These are phyloP conservation scores for Fusarium algeriense DNA, from an alignment of 2,329 filamentous ascomycete genomes.

Conservation along the genomic window DNA sequence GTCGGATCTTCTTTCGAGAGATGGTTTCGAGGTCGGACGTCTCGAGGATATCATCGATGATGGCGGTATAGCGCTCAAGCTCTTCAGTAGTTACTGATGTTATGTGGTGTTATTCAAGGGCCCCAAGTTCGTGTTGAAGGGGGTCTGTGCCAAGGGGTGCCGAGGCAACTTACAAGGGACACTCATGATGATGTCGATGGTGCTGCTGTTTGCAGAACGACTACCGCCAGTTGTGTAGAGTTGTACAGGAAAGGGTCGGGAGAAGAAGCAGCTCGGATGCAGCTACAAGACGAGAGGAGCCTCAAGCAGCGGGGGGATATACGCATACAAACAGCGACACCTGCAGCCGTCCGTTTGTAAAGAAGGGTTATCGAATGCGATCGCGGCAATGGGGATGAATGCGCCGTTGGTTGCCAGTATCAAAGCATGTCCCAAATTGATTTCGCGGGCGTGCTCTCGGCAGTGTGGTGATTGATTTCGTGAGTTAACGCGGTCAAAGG, in stretches of 20 bases:
- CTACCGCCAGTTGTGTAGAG: conserved; percentile 8
- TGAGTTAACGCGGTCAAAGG: conserved; percentile 42
- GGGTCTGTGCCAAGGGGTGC: conserved; percentile 20
- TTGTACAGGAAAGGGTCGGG: conserved; percentile 18
- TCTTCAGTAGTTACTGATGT: conserved; percentile 64
- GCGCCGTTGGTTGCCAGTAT: conserved; percentile 37
- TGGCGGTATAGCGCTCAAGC: conserved; percentile 64
- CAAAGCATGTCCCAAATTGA: conserved; percentile 38
- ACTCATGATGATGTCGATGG: conserved; percentile 43
- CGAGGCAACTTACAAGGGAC: conserved; percentile 41
- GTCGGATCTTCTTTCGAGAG: conserved; percentile 72
- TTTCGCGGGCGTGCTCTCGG: conserved; percentile 17
- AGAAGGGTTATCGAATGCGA: conserved; percentile 26
- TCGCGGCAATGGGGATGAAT: conserved; percentile 34
- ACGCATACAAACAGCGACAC: conserved; percentile 33
- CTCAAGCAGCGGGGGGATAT: conserved; percentile 26
- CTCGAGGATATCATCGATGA: conserved; percentile 71
- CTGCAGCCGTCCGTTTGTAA: conserved; percentile 23
- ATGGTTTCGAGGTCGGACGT: conserved; percentile 72
- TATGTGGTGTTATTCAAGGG: conserved; percentile 13
- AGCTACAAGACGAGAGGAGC: conserved; percentile 15
- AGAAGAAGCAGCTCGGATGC: conserved; percentile 24
- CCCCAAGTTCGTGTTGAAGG: not conserved
- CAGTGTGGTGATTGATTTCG: conserved; percentile 7
- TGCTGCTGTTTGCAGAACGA: conserved; percentile 4